Percentiles rank a stretch among this genome's conserved stretches.
phyloP scores from a whole-genome alignment of 495 filamentous ascomycete species.

The Peziza echinospora region DNA sequence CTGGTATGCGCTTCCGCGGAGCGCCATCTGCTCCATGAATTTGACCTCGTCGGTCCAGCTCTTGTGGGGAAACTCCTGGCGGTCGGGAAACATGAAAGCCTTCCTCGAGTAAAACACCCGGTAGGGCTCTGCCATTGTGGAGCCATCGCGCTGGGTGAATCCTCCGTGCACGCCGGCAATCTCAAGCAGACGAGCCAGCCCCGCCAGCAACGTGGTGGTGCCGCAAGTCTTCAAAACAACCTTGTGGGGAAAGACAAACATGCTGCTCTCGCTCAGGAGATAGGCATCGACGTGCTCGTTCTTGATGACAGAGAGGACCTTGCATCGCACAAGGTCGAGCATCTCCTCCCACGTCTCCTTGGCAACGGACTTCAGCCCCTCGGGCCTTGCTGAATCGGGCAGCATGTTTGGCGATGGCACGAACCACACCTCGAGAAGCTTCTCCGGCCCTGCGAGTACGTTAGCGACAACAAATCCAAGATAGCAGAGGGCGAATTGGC shows the following conservation, averaged over 20 bases:
- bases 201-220: constrained; percentile 80
- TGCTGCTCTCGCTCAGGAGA: constrained; percentile 92
- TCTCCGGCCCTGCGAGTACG: constrained; percentile 63
- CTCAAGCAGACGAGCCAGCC: constrained; percentile 69
- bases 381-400: constrained; percentile 42
- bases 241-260: constrained; percentile 99
- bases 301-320: constrained; percentile 82
- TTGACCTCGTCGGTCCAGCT: constrained; percentile 95
- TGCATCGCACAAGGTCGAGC: constrained; percentile 95
- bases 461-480: constrained; percentile 4
- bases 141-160: constrained; percentile 45
- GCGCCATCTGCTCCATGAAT: constrained; percentile 71
- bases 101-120: constrained; percentile 97
- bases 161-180: constrained; percentile 75
- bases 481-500: neutral
- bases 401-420: constrained; percentile 54
- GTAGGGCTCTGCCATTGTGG: constrained; percentile 63
- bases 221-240: constrained; percentile 97
- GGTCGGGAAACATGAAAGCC: constrained; percentile 92
- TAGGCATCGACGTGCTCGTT: constrained; percentile 97
- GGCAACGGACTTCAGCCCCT: constrained; percentile 69
- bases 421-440: constrained; percentile 98
- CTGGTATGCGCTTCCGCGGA: constrained; percentile 93
- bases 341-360: constrained; percentile 82
- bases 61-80: constrained; percentile 80